These are phyloP conservation scores for Mucor lusitanicus DNA, from an alignment of 371 early-diverging fungal genomes.

Conservation along the genomic window DNA sequence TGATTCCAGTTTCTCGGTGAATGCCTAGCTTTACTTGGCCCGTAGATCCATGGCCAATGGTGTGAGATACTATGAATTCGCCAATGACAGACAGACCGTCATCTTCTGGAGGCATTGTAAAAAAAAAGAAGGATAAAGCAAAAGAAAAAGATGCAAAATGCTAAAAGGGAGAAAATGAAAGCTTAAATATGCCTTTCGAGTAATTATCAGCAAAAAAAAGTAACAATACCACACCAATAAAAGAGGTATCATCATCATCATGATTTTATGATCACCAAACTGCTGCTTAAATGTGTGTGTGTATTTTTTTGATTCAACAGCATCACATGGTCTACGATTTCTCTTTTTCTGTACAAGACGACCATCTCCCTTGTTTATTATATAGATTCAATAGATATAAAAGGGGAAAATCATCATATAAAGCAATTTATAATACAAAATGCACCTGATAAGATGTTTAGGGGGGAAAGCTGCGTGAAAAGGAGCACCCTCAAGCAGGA, in stretches of 20 bases:
- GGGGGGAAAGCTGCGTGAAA: neutral
- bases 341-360: neutral
- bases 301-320: neutral
- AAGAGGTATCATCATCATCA: neutral
- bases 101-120: neutral
- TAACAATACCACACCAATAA: neutral
- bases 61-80: slow-evolving; percentile 30
- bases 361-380: neutral
- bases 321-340: neutral
- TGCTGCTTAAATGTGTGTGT: neutral
- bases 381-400: neutral
- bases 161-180: neutral
- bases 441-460: neutral
- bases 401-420: neutral
- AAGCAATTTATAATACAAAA: neutral
- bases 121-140: neutral
- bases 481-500: neutral
- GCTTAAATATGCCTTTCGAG: no score
- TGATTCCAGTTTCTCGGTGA: slow-evolving; percentile 35
- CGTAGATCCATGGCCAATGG: slow-evolving; percentile 45
- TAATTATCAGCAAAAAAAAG: no score
- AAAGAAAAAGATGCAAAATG: neutral
- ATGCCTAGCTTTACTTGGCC: slow-evolving; percentile 44
- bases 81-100: slow-evolving; percentile 17
- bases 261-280: slow-evolving; percentile 6